phyloP scores from a whole-genome alignment of 768 basidiomycete species.

The Tricholoma matsutake region DNA sequence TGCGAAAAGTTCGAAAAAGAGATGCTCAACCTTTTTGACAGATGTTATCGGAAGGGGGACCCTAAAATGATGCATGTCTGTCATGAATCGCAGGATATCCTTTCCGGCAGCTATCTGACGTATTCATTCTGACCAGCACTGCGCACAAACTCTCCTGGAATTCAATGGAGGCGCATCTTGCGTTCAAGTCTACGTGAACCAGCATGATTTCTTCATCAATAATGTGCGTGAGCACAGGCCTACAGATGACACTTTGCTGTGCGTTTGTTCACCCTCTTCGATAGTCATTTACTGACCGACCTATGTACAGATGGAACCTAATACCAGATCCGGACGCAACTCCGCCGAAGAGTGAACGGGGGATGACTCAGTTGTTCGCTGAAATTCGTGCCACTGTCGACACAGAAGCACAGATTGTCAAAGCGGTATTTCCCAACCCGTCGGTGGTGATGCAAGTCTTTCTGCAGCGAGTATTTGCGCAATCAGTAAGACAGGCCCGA shows the following conservation, averaged over 20 bases:
- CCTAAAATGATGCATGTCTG: conserved; percentile 98
- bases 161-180: conserved; percentile 98
- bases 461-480: conserved; percentile 94
- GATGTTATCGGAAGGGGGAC: conserved; percentile 94
- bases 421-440: conserved; percentile 97
- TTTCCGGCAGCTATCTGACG: not conserved
- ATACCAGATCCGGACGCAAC: conserved; percentile 77
- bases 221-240: conserved; percentile 67
- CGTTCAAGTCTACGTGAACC: conserved; percentile 98
- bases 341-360: conserved; percentile 77
- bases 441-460: conserved; percentile 98
- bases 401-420: conserved; percentile 96
- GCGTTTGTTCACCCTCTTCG: conserved; percentile 17
- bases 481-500: conserved; percentile 61
- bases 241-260: conserved; percentile 57
- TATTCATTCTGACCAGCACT: conserved; percentile 59
- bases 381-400: conserved; percentile 91
- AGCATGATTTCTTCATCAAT: conserved; percentile 99
- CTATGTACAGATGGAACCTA: conserved; percentile 64
- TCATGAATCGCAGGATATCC: conserved; percentile 8
- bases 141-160: conserved; percentile 92
- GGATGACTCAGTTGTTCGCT: conserved; percentile 72
- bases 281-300: conserved; percentile 2
- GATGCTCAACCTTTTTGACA: conserved; percentile 93
- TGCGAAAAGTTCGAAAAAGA: conserved; percentile 99